Base-by-base conservation (phyloP, 2,329 filamentous ascomycete genomes). In the Talaromyces sp. region DNA sequence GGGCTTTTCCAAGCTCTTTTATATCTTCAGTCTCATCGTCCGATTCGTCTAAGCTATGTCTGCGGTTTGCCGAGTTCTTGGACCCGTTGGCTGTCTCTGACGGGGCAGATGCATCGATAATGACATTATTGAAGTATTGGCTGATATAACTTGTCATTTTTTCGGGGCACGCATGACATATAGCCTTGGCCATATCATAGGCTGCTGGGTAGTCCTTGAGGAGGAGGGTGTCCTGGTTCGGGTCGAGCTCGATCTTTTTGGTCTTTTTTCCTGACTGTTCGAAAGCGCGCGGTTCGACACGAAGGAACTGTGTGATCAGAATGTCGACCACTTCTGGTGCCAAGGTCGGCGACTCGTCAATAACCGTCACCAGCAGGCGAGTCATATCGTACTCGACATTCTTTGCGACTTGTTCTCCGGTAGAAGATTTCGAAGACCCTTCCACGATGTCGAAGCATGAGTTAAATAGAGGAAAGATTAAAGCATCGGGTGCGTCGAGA, bases 41-140 rank as follows among this genome's bases (percentile, higher is more conserved):
- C 0, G 82, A 85, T 22, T 90, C 89, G 31, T 86, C 86, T 19
- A 83, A 82, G 66, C 85, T 85, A 63, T 74, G 71, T 63, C 77
- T 80, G 64, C 81, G 75, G 66, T 80, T 81, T 22, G 66, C 62
- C 33, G 70, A 69, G 31, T 73, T 70, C 68, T 79, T 83, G 19
- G 68, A 63, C 4, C 85, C 86, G 68, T 87, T 89, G 62, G 65
- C 17, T 22, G 81, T 69, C 70, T 85, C 80, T 22, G 81, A 82
- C 54, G 86, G 84, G 13, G 82, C 86, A 43, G 89, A 93, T 3
- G 93, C 91, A 73, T 97, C 93, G 67, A 98, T 88, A 65, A 99
- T 96, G 61, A 98, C 93, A 64, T 96, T 93, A 78, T 93, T 96
- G 76, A 99, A 99, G 77, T 98, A 99, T 73, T 96, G 93, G 70